Evolutionary conservation across 2,329 filamentous ascomycete genomes (phyloP), one percentile per base, ranked within the genome.

Genomic region (Pseudovirgaria hyperparasitica): DNA sequence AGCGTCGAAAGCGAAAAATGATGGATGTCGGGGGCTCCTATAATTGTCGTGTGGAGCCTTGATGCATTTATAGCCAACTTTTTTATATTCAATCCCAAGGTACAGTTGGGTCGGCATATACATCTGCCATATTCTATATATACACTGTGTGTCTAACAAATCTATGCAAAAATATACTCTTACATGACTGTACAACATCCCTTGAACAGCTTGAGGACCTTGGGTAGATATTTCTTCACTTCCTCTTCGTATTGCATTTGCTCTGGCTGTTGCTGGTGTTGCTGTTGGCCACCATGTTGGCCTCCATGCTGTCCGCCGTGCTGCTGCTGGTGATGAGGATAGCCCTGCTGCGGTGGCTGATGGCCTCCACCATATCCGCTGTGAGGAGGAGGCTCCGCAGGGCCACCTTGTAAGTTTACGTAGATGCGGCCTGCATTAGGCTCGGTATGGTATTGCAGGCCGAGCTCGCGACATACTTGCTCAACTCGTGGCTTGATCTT

Each of bases 401-500:
- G 21, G 57, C 76, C 80, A 29, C 85, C 84, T 39, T 77, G 72
- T 37, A 96, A 62, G 48, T 94, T 80, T 35, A 96, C 72, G 48
- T 82, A 93, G 22, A 98, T 86, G 10, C 85, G 63, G 1, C 90
- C 90, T 6, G 78, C 79, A 42, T 98, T 96, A 25, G 80, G 76
- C 60, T 96, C 90, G 2, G 84, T 92, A 30, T 68, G 58, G 55
- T 80, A 94, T 43, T 85, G 70, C 29, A 98, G 63, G 0, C 86
- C 82, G 23, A 92, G 57, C 50, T 94, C 79, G 25, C 63, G 69
- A 55, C 87, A 93, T 25, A 96, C 65, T 50, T 81, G 68, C 59
- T 96, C 86, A 22, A 96, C 84, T 34, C 81, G 70, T n/a, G 90
- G 90, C 60, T 92, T 94, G 55, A 98, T 76, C 65, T 90, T 94